Evolutionary conservation across 495 filamentous ascomycete genomes (phyloP).

Genomic region (Aspergillus funiculosus): DNA sequence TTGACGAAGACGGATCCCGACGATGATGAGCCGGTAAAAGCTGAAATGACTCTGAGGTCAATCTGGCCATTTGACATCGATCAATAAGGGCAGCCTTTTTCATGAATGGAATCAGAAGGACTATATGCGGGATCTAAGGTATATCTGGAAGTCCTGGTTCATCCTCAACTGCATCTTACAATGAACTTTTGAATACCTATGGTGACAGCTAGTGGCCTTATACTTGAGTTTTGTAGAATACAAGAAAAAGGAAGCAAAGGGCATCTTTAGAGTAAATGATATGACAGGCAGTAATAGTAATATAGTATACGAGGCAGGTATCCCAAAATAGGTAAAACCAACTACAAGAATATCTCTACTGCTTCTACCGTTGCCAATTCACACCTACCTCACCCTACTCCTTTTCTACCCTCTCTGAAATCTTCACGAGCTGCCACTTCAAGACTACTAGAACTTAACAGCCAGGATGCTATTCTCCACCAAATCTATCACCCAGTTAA

Average conservation of each 20-base stretch:
- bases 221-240: neutral
- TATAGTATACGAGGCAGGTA: too few species aligned
- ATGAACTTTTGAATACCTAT: neutral
- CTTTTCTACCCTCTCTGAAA: too few species aligned
- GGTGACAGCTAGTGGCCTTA: neutral
- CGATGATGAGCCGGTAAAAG: slow-evolving; percentile 30
- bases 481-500: too few species aligned
- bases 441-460: too few species aligned
- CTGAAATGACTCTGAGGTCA: slow-evolving; percentile 27
- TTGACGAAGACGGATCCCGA: slow-evolving; percentile 23
- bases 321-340: too few species aligned
- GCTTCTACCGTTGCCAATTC: too few species aligned
- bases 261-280: neutral
- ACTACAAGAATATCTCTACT: too few species aligned
- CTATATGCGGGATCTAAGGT: neutral
- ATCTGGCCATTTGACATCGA: slow-evolving; percentile 37
- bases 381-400: too few species aligned
- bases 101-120: neutral
- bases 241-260: neutral
- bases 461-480: too few species aligned
- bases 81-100: neutral
- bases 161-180: neutral
- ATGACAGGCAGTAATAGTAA: too few species aligned
- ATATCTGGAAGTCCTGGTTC: neutral
- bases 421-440: too few species aligned